phyloP scores from a whole-genome alignment of 1,139 yeast genomes.

The Debaryomyces nepalensis region DNA sequence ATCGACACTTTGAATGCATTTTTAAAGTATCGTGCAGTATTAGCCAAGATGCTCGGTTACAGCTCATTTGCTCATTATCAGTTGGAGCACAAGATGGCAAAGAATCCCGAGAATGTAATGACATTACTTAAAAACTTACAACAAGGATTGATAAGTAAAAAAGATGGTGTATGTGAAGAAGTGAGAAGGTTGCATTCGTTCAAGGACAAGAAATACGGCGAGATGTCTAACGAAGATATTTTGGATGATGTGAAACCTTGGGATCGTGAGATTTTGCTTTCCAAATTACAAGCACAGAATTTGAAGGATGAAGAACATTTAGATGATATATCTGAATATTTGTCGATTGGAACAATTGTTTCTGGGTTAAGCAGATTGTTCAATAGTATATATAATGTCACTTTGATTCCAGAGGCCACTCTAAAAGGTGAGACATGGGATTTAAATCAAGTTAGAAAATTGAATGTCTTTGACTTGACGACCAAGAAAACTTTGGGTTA shows the following conservation, averaged over 20 bases:
- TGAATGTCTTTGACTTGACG: slow-evolving; percentile 59
- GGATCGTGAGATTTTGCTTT: slow-evolving; percentile 80
- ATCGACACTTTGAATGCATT: slow-evolving; percentile 61
- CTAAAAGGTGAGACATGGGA: slow-evolving; percentile 87
- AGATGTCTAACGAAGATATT: slow-evolving; percentile 41
- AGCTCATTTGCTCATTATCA: slow-evolving; percentile 79
- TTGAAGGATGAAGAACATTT: slow-evolving; percentile 23
- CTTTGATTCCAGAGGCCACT: slow-evolving; percentile 68
- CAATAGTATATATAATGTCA: slow-evolving; percentile 72
- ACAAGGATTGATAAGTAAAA: slow-evolving; percentile 29
- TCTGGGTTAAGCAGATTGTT: slow-evolving; percentile 80
- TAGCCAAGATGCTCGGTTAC: slow-evolving; percentile 78
- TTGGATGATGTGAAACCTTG: slow-evolving; percentile 70
- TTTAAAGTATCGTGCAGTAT: slow-evolving; percentile 65
- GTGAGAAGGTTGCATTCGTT: slow-evolving; percentile 44
- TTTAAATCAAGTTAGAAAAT: slow-evolving; percentile 73
- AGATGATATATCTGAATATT: slow-evolving; percentile 59
- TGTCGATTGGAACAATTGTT: slow-evolving; percentile 86
- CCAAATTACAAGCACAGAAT: slow-evolving; percentile 21
- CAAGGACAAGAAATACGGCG: slow-evolving; percentile 33
- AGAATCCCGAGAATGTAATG: slow-evolving; percentile 73
- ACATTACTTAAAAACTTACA: slow-evolving; percentile 69
- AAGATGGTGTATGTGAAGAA: slow-evolving; percentile 65
- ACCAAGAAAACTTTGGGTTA: slow-evolving; percentile 38
- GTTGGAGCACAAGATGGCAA: slow-evolving; percentile 89